Conservation (phyloP, 1,284 basidiomycete genomes). For the Ceratobasidium sp. region DNA sequence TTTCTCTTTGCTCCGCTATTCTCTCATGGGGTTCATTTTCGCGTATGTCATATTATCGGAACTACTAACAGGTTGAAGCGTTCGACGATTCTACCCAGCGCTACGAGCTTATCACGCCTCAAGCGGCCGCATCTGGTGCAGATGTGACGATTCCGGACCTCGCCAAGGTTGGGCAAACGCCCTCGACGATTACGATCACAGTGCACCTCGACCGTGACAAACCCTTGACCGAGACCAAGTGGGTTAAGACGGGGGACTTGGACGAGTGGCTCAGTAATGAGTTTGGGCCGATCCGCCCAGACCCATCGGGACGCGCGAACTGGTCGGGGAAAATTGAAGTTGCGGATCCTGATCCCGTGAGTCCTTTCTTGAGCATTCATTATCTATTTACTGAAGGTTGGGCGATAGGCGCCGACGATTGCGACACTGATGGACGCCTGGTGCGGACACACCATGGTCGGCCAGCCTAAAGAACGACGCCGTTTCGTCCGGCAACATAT, state of each 20-base stretch:
- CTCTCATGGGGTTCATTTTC: conserved; percentile 14
- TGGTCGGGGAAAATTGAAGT: conserved; percentile 96
- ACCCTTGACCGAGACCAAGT: conserved; percentile 93
- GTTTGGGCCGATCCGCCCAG: conserved; percentile 73
- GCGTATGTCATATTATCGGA: not conserved
- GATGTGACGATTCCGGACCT: conserved; percentile 79
- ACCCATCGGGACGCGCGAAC: conserved; percentile 59
- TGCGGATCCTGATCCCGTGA: conserved; percentile 92
- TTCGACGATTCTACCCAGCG: conserved; percentile 78
- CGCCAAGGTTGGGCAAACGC: conserved; percentile 62
- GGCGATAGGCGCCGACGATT: conserved; percentile 85
- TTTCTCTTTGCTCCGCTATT: conserved; percentile 19
- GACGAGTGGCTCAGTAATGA: conserved; percentile 93
- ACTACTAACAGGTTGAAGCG: conserved; percentile 72
- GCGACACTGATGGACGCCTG: conserved; percentile 89
- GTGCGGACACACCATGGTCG: conserved; percentile 84
- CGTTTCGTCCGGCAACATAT: conserved; percentile 90
- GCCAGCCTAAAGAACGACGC: conserved; percentile 80
- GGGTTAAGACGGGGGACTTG: conserved; percentile 94
- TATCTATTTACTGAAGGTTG: conserved; percentile 31
- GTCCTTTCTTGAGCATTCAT: conserved; percentile 55
- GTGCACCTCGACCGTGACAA: conserved; percentile 86
- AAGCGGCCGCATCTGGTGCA: conserved; percentile 54
- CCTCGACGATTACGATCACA: conserved; percentile 62
- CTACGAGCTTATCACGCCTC: conserved; percentile 68